phyloP scores from a whole-genome alignment of 371 early-diverging fungal species.

The Saksenaea vasiformis region DNA sequence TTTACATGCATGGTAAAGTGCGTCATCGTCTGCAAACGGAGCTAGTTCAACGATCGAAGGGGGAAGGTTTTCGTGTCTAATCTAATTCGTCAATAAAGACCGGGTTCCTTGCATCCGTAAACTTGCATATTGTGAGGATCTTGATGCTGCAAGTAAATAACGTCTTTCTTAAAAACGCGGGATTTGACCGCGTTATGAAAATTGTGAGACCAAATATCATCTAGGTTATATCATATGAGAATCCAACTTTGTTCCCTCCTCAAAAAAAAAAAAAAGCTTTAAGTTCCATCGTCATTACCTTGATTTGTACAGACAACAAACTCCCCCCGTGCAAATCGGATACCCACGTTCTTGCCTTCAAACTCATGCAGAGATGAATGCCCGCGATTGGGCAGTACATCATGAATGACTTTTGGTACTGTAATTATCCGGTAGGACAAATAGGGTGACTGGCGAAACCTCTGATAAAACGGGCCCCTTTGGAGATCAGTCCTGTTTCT shows the following conservation, averaged over 20 bases:
- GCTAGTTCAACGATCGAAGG: constrained; percentile 37
- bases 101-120: too few species aligned
- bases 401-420: constrained; percentile 36
- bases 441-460: constrained; percentile 44
- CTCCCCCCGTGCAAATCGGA: constrained; percentile 50
- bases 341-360: constrained; percentile 50
- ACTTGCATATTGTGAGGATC: constrained; percentile 44
- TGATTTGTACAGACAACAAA: constrained; percentile 48
- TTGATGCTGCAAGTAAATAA: constrained; percentile 45
- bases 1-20: constrained; percentile 34
- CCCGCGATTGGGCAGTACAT: constrained; percentile 36
- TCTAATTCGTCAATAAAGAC: background rate
- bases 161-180: constrained; percentile 32
- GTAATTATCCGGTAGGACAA: constrained; percentile 44
- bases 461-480: constrained; percentile 19
- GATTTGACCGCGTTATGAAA: constrained; percentile 50
- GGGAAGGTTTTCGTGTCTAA: constrained; percentile 41
- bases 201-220: constrained; percentile 52
- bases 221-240: constrained; percentile 9
- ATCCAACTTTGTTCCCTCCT: too few species aligned
- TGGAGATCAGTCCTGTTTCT: too few species aligned
- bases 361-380: constrained; percentile 48
- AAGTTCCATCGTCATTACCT: constrained; percentile 25
- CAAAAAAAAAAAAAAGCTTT: too few species aligned
- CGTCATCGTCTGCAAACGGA: constrained; percentile 39